Percentiles rank a stretch among this genome's conserved stretches.
phyloP scores from a whole-genome alignment of 2,329 filamentous ascomycete genomes.

The Volutella citrinella region DNA sequence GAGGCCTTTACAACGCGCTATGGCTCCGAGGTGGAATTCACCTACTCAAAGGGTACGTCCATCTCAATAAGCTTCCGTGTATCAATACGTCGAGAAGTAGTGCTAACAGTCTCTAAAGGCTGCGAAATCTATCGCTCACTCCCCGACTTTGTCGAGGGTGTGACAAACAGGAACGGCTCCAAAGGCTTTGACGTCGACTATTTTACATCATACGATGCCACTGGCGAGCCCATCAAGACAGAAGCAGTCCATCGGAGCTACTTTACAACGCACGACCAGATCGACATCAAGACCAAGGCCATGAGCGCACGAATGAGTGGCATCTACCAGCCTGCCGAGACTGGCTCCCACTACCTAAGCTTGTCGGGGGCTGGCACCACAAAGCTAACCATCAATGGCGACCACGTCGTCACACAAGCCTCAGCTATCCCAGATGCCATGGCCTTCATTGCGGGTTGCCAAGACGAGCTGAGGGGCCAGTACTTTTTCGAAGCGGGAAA shows the following conservation, averaged over 20 bases:
- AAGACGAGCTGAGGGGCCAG: slow-evolving; percentile 1
- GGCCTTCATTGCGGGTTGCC: slow-evolving; percentile 1
- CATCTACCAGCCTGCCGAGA: background rate
- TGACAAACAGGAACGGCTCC: too few relatives aligned
- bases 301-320: too few relatives aligned
- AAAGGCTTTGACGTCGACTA: too few relatives aligned
- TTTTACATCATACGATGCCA: too few relatives aligned
- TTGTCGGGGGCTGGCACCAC: slow-evolving; percentile 3
- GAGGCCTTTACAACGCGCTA: slow-evolving; percentile 19
- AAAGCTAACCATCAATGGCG: slow-evolving; percentile 3
- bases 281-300: too few relatives aligned
- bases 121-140: background rate
- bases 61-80: background rate
- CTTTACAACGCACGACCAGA: too few relatives aligned
- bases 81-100: background rate
- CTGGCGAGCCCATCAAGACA: too few relatives aligned
- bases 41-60: slow-evolving; percentile 13
- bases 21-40: slow-evolving; percentile 12
- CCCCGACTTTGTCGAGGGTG: too few relatives aligned
- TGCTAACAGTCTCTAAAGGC: background rate
- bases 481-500: slow-evolving; percentile 1
- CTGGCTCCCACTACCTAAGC: slow-evolving; percentile 5
- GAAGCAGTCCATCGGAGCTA: too few relatives aligned
- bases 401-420: background rate
- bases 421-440: slow-evolving; percentile 3